A percentile compares a stretch with the other conserved stretches of the same genome.
These are phyloP conservation scores for Dioscorea alata DNA, from an alignment of 106 monocot genomes.

Conservation along the genomic window DNA sequence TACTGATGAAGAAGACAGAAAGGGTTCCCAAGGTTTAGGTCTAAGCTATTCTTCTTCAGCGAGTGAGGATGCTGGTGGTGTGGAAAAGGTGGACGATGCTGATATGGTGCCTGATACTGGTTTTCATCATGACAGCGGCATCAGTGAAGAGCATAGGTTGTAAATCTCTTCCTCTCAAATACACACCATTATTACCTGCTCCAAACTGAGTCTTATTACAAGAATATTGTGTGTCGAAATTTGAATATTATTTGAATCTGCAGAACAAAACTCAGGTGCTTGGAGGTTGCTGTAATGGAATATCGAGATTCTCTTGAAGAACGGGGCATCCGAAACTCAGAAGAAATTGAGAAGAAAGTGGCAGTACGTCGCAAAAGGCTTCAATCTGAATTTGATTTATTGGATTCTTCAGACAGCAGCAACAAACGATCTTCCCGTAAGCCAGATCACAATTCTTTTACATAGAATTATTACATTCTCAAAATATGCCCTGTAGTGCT, in stretches of 20 bases:
- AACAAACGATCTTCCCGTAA: slow-evolving; percentile 53
- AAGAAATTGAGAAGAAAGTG: slow-evolving; percentile 90
- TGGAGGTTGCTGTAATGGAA: slow-evolving; percentile 97
- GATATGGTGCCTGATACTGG: slow-evolving; percentile 34
- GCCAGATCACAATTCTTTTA: neutral
- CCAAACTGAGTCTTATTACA: too few species aligned
- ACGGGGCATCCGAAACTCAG: slow-evolving; percentile 49
- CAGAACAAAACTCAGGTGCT: slow-evolving; percentile 86
- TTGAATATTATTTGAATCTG: neutral
- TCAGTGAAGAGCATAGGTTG: slow-evolving; percentile 90
- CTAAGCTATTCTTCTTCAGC: slow-evolving; percentile 86
- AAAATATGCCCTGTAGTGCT: too few species aligned
- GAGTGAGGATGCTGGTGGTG: slow-evolving; percentile 58
- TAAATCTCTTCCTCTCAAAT: neutral
- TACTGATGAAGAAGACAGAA: slow-evolving; percentile 75
- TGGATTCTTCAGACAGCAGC: slow-evolving; percentile 45
- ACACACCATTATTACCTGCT: too few species aligned
- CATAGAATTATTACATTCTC: neutral
- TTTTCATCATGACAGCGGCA: slow-evolving; percentile 37
- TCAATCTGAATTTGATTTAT: slow-evolving; percentile 78
- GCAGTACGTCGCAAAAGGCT: slow-evolving; percentile 62
- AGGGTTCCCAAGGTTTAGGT: slow-evolving; percentile 44
- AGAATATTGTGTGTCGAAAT: neutral
- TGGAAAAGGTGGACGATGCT: slow-evolving; percentile 27
- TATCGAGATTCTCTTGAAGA: slow-evolving; percentile 95